Evolutionary conservation across 495 filamentous ascomycete species (phyloP), one percentile per base, ranked within the genome.

Genomic region (Hypoxylon fuscum): DNA sequence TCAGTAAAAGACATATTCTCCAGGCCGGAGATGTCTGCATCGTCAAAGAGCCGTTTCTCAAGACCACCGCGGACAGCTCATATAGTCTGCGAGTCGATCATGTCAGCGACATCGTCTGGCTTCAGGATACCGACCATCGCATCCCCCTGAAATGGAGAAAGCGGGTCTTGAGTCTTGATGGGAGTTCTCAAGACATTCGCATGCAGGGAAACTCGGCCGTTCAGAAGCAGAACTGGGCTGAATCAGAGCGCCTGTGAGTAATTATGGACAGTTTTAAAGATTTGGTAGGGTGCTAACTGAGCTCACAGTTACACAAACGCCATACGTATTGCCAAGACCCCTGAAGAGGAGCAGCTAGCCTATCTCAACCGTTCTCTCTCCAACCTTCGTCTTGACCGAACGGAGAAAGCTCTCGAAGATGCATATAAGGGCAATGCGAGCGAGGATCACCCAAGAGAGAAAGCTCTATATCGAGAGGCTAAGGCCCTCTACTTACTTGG

Each of bases 21-120:
- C 43, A 43, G 1, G 41, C 66, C 14, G 74, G 75, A 3, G 68
- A 43, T 1, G 68, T 82, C 2, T 50, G 79, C 1, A 47, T 81
- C 12, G 55, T 86, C 56, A 85, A 85, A 62, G 83, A 85, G 54
- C 82, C 83, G 2, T 85, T 80, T 62, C 68, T 80, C 43, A 81
- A 80, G 47, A 32, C 64, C 0, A 76, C 66, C 46, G 62, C 59
- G 2, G 61, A 78, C 48, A 77, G 77, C 2, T 42, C 59, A 2
- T 79, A 75, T 64, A 72, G 66, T 2, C 55, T 86, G 12, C 74
- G 81, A 8, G 80, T 85, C 9, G 83, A 86, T 49, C 83, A 87
- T 74, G 52, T 78, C 42, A 77, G 73, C 34, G 80, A 84, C 51
- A 45, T 83, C 21, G 58, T 68, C 3, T 65, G 72, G 48, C 31